Percentiles rank a stretch among this genome's conserved stretches.
Conservation (phyloP, 116 monocot species). For the Papilionanthe hybrid region DNA sequence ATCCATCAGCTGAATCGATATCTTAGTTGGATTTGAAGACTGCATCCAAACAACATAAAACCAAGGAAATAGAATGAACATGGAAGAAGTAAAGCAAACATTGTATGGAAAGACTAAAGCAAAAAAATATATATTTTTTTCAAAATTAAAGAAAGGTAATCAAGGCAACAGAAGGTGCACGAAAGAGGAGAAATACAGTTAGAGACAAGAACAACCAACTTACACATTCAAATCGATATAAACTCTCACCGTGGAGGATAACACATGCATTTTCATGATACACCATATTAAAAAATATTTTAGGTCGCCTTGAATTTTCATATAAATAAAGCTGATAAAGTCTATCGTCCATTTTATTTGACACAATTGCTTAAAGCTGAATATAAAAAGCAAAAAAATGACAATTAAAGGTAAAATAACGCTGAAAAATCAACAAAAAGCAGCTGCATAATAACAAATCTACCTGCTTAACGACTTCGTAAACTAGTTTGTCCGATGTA, state of each 20-base stretch:
- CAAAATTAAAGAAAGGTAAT: no score
- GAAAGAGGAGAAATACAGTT: no score
- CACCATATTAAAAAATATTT: constrained; percentile 47
- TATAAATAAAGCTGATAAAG: constrained; percentile 75
- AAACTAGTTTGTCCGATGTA: constrained; percentile 85
- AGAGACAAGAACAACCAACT: constrained; percentile 12
- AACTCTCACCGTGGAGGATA: constrained; percentile 66
- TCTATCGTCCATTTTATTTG: constrained; percentile 76
- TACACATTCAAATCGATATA: constrained; percentile 82
- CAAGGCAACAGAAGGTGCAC: no score
- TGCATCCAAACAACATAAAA: constrained; percentile 14
- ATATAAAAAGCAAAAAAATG: constrained; percentile 5
- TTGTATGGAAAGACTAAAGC: no score
- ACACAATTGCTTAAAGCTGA: constrained; percentile 76
- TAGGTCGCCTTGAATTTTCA: constrained; percentile 62
- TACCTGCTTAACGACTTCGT: constrained; percentile 89
- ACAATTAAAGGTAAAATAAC: background rate
- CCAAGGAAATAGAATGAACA: background rate
- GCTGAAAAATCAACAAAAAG: constrained; percentile 6
- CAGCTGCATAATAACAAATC: constrained; percentile 6
- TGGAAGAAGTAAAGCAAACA: no score
- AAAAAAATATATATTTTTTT: no score
- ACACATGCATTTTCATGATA: constrained; percentile 88
- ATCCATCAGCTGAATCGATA: constrained; percentile 78
- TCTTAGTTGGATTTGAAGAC: constrained; percentile 31